Conservation (phyloP, 805 yeast species). For the Saturnispora hagleri region DNA sequence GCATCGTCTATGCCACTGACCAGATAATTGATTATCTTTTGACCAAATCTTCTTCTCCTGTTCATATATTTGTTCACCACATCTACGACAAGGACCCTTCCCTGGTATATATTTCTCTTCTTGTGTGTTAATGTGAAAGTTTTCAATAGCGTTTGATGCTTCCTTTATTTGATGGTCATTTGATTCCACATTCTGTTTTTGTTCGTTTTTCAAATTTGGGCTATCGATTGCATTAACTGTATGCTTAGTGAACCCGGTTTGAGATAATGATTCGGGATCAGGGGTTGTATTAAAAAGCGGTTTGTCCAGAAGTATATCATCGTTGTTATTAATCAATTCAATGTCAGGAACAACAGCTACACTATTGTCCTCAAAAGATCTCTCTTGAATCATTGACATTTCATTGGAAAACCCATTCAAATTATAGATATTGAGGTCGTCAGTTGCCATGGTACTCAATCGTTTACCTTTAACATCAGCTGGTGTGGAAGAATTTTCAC, state of each 20-base stretch:
- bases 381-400: conserved; percentile 29
- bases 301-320: neutral
- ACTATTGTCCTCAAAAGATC: conserved; percentile 21
- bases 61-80: conserved; percentile 44
- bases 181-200: neutral
- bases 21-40: conserved; percentile 74
- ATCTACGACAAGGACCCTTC: conserved; percentile 74
- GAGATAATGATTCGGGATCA: neutral
- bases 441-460: conserved; percentile 25
- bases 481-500: neutral
- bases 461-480: conserved; percentile 3
- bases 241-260: conserved; percentile 16
- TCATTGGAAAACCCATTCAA: conserved; percentile 12
- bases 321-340: neutral
- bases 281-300: neutral
- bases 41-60: conserved; percentile 62
- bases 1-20: conserved; percentile 91
- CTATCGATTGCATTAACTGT: conserved; percentile 16
- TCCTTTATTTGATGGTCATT: neutral
- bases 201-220: conserved; percentile 10
- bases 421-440: conserved; percentile 25
- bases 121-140: neutral
- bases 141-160: neutral
- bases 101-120: conserved; percentile 40
- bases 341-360: conserved; percentile 2